Evolutionary conservation across 2,329 filamentous ascomycete species (phyloP), one percentile per base, ranked within the genome.

Genomic region (Neonectria neomacrospora): DNA sequence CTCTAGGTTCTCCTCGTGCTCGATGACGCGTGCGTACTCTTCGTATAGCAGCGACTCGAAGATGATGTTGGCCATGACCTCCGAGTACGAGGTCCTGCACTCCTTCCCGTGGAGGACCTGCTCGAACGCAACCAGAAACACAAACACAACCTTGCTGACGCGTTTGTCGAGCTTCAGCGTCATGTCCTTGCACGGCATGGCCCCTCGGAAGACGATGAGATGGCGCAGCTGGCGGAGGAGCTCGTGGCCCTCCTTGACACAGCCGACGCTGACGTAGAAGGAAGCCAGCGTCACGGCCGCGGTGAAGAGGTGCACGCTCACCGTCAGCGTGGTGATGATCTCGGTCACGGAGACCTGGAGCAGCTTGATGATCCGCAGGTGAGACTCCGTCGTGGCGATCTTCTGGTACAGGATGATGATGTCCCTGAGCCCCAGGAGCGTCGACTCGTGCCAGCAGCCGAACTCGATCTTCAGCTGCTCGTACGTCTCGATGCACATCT

Each of bases 181-280:
- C 12, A 80, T 73, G 18, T 77, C 76, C 1, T 74, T 78, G 41
- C 80, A 77, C 20, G 81, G 80, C 53, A 70, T 63, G 0, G 37
- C 44, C 14, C 66, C 71, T 16, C 63, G 48, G 63, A 84, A 82
- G 58, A 85, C 80, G 47, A 85, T 77, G 63, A 86, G 80, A 28
- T 82, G 79, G 30, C 83, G 83, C 18, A 86, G 70, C 64, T 86
- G 82, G 5, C 81, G 78, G 9, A 85, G 78, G 1, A 86, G 71
- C 60, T 82, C 74, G 47, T 78, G 70, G 39, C 80, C 79, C 59
- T 80, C 71, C 58, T 78, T 63, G 37, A 74, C 71, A 44, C 84
- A 73, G 50, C 79, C 77, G 32, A 77, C 79, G 18, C 75, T 74
- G 44, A 80, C 75, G 69, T 82, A 86, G 41, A 83, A 83, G 12